Conservation (phyloP, 2,329 filamentous ascomycete genomes). For the Sporothrix curviconia region DNA sequence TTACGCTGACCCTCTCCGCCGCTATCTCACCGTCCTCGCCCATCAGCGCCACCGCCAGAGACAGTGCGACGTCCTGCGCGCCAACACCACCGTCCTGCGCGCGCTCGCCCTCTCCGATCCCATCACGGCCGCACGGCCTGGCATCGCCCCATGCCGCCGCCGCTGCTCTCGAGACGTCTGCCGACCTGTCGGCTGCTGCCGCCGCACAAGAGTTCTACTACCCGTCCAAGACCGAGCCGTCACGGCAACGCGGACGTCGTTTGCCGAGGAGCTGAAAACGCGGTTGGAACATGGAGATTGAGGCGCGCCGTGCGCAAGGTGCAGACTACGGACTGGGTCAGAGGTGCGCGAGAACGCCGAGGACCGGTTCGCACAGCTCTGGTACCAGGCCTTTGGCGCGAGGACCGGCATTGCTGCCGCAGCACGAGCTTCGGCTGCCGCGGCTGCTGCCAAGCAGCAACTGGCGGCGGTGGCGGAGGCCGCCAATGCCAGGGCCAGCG, state of each 20-base stretch:
- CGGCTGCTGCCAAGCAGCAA: conserved; percentile 19
- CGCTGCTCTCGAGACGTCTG: conserved; percentile 7
- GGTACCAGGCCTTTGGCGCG: conserved; percentile 33
- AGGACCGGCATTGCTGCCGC: conserved; percentile 27
- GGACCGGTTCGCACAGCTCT: conserved; percentile 39
- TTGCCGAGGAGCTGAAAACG: conserved; percentile 65
- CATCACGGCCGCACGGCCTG: conserved; percentile 31
- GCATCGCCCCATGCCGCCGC: conserved; percentile 32
- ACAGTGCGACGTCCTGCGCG: conserved; percentile 50
- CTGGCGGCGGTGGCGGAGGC: conserved; percentile 21
- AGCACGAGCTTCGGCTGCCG: conserved; percentile 28
- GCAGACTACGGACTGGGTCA: conserved; percentile 60
- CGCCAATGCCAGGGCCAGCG: conserved; percentile 22
- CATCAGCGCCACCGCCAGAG: conserved; percentile 62
- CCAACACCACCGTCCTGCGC: conserved; percentile 49
- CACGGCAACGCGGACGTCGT: conserved; percentile 43
- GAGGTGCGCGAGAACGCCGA: conserved; percentile 55
- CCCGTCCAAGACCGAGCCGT: conserved; percentile 30
- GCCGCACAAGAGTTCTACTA: conserved; percentile 15
- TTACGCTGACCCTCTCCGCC: conserved; percentile 66
- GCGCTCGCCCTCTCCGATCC: conserved; percentile 37
- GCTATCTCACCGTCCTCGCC: conserved; percentile 63
- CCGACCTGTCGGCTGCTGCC: conserved; percentile 1
- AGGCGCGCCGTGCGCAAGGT: conserved; percentile 59
- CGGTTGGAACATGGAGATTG: conserved; percentile 71